A percentile compares a stretch with the other conserved stretches of the same genome.
These are phyloP conservation scores for Tubosaeta sp. DNA, from an alignment of 768 basidiomycete genomes.

Conservation along the genomic window DNA sequence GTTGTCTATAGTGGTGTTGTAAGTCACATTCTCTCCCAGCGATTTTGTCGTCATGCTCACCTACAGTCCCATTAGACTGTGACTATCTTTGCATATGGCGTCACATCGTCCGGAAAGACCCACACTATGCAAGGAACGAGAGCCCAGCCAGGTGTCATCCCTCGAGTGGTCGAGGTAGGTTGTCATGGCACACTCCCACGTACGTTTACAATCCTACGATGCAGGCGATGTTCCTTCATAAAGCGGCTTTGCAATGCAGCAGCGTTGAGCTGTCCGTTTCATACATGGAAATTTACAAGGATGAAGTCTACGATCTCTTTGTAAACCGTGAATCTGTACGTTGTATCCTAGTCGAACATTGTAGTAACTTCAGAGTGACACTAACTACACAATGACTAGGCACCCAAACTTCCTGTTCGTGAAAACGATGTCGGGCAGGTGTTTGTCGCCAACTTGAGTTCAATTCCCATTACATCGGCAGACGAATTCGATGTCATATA, in stretches of 20 bases:
- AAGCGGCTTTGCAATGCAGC: constrained; percentile 35
- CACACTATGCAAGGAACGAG: constrained; percentile 87
- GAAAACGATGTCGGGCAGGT: constrained; percentile 51
- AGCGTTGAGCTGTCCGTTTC: constrained; percentile 53
- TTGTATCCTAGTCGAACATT: constrained; percentile 4
- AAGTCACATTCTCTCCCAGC: constrained; percentile 23
- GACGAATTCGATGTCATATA: constrained; percentile 48
- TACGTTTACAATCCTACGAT: not conserved
- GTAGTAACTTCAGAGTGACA: not conserved
- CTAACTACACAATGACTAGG: constrained; percentile 24
- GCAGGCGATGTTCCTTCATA: constrained; percentile 57
- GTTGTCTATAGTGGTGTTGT: constrained; percentile 75
- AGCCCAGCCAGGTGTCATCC: constrained; percentile 78
- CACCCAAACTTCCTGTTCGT: constrained; percentile 51
- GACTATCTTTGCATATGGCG: constrained; percentile 88
- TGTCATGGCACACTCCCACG: not conserved
- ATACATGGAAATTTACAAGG: constrained; percentile 91
- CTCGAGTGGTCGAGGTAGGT: constrained; percentile 68
- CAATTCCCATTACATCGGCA: constrained; percentile 34
- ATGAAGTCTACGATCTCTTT: constrained; percentile 85
- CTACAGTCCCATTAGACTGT: constrained; percentile 50
- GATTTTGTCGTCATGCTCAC: not conserved
- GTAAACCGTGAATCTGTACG: constrained; percentile 65
- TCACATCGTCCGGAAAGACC: constrained; percentile 88
- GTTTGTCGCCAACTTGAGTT: constrained; percentile 50